Evolutionary conservation across 2,329 filamentous ascomycete genomes (phyloP).

Genomic region (Bipolaris oryzae): DNA sequence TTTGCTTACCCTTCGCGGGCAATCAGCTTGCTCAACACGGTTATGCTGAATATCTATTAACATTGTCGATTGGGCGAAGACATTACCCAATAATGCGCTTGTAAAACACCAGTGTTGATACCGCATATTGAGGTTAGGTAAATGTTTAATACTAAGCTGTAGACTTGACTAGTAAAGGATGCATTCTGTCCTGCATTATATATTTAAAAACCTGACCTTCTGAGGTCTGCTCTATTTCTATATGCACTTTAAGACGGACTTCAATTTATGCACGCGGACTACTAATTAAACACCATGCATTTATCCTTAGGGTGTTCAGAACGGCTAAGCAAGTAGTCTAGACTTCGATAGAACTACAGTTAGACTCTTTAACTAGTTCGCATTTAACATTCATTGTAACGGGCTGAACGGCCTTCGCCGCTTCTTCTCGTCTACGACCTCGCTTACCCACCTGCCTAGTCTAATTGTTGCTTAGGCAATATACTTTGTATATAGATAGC

Average conservation of each 20-base stretch:
- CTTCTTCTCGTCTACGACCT: not conserved
- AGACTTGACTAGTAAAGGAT: not conserved
- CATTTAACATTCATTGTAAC: not conserved
- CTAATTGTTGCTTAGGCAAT: not conserved
- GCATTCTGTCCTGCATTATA: not conserved
- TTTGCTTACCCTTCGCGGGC: conserved; percentile 15
- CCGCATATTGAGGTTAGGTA: conserved; percentile 3
- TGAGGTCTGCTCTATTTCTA: not conserved
- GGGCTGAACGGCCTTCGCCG: not conserved
- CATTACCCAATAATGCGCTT: conserved; percentile 3
- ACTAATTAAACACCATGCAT: not conserved
- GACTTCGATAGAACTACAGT: not conserved
- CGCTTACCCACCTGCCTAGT: not conserved
- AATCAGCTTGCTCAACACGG: conserved; percentile 5
- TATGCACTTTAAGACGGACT: not conserved
- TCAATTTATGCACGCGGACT: not conserved
- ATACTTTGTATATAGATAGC: not conserved
- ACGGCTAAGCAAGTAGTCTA: not conserved
- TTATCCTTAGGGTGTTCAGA: not conserved
- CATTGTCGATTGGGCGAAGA: conserved; percentile 8
- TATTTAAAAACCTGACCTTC: not conserved
- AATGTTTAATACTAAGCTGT: not conserved
- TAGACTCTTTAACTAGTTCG: not conserved
- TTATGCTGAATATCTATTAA: conserved; percentile 12
- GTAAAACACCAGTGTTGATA: not conserved